phyloP scores from a whole-genome alignment of 306 rosid genomes.

The Medicago ruthenica region DNA sequence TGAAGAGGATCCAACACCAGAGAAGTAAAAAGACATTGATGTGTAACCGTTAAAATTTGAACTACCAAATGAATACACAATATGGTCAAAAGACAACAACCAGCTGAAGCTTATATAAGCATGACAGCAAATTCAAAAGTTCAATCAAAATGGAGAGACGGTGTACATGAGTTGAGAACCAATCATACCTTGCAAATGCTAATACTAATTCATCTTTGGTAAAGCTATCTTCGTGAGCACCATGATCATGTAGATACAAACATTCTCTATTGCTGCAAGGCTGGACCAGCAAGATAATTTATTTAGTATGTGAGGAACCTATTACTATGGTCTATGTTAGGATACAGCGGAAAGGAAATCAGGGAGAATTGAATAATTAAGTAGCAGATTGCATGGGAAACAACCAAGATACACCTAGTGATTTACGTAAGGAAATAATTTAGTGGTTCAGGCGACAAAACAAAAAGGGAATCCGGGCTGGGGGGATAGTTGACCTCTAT shows the following conservation, averaged over 20 bases:
- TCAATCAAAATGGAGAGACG: conserved; percentile 12
- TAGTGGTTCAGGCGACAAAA: conserved; percentile 1
- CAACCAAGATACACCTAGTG: background rate
- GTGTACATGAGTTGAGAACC: conserved; percentile 9
- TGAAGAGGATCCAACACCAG: conserved; percentile 12
- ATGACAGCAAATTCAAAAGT: background rate
- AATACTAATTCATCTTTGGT: conserved; percentile 60
- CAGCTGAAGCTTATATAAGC: background rate
- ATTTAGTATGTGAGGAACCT: conserved; percentile 28
- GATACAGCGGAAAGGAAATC: conserved; percentile 21
- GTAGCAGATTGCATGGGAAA: conserved; percentile 10
- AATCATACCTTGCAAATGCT: conserved; percentile 60
- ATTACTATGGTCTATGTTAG: conserved; percentile 20
- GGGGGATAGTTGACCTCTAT: background rate
- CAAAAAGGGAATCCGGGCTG: conserved; percentile 7
- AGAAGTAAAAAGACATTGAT: conserved; percentile 20
- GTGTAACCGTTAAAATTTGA: conserved; percentile 21
- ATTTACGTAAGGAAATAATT: background rate
- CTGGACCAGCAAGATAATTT: conserved; percentile 48
- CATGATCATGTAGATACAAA: conserved; percentile 60
- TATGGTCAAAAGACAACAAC: conserved; percentile 12
- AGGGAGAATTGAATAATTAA: conserved; percentile 12
- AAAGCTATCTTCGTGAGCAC: conserved; percentile 63
- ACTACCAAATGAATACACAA: conserved; percentile 6
- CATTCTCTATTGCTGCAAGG: conserved; percentile 66